These are phyloP conservation scores for Maudiozyma turicensis DNA, from an alignment of 805 yeast species.

Conservation along the genomic window DNA sequence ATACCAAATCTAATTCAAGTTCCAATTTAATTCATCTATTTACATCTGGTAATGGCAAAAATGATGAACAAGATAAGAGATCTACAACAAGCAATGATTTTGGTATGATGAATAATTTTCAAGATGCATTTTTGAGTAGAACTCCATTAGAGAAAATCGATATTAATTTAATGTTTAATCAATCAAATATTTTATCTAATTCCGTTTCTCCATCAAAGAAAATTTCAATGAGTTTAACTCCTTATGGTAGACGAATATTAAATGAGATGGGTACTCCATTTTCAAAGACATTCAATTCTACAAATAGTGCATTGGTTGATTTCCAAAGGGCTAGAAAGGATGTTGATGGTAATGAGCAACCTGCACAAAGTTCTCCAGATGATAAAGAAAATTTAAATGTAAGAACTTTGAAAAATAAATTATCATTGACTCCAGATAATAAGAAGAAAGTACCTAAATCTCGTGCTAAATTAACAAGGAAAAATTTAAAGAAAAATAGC, in stretches of 20 bases:
- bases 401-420: background rate
- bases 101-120: background rate
- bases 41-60: constrained; percentile 4
- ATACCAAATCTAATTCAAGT: constrained; percentile 3
- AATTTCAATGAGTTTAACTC: constrained; percentile 23
- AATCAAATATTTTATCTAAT: constrained; percentile 10
- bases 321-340: constrained; percentile 27
- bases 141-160: constrained; percentile 28
- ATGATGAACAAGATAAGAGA: constrained; percentile 1
- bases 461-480: background rate
- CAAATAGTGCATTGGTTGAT: constrained; percentile 27
- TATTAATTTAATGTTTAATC: constrained; percentile 27
- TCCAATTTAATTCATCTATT: constrained; percentile 9
- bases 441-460: background rate
- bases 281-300: constrained; percentile 12
- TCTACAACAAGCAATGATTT: background rate
- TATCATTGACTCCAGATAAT: background rate
- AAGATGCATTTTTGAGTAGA: constrained; percentile 4
- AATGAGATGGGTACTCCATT: constrained; percentile 27
- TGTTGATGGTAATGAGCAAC: constrained; percentile 1
- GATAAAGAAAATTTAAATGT: background rate
- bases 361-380: background rate
- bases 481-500: constrained; percentile 1
- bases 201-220: constrained; percentile 26
- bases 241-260: constrained; percentile 26